Evolutionary conservation across 441 rosid genomes (phyloP), one percentile per base, ranked within the genome.

Genomic region (Heliophila coronopifolia): DNA sequence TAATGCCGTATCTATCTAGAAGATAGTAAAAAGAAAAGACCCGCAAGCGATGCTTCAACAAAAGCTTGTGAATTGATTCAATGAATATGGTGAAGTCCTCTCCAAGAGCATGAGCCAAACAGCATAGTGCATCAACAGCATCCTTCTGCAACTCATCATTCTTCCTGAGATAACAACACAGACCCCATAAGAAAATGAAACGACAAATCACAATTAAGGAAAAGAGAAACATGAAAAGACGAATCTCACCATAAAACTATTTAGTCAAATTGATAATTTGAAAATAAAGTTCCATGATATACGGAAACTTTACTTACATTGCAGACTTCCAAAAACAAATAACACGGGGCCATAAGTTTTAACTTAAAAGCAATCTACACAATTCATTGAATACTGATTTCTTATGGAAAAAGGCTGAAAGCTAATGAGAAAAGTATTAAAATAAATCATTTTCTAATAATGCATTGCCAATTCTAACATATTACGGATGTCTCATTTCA

Each of bases 21-120:
- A 48, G 42, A 54, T 20, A 61, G 54, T 34, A 7, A 41, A 33
- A 50, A 38, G 13, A 30, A 35, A 15, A 44, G 11, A 86, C 99
- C 95, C 74, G 80, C 31, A 86, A 74, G 33, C 74, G 84, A 65
- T 86, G 75, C 70, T 83, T 86, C 66, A 82, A 54, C 68, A 90
- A 25, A 50, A 93, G 88, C 64, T 84, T 93, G 80, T 83, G 96
- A 65, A 93, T 79, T 35, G 99, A 93, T 30, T 91, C 93, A 46
- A 93, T 84, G 65, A 93, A 89, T 73, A 93, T 81, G 64, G 86
- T 84, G 65, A 93, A 93, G 66, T 93, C 97, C 77, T 82, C 97
- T 55, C 99, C 99, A 35, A 93, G 91, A 67, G 99, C 91, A 77
- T 86, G 85, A 42, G 97, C 97, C 74, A 93, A 76, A 73, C 99